Base-by-base conservation (phyloP, 345 rosid species). In the Anastatica hierochuntica region DNA sequence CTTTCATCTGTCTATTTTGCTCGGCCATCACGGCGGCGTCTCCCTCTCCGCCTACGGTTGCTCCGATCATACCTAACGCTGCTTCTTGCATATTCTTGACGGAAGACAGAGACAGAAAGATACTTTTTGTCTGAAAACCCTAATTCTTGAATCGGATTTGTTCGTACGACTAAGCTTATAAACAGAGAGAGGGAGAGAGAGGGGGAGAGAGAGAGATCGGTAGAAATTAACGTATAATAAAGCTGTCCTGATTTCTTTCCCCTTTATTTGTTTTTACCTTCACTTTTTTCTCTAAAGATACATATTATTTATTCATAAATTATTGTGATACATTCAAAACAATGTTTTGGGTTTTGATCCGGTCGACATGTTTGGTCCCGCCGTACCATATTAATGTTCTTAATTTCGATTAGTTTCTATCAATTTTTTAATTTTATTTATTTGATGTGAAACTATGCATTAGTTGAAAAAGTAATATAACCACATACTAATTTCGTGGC, bases 21-120 rank as follows among this genome's bases (percentile, higher is more conserved):
- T 81, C 88, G 4, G 39, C 62, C 51, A 27, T n/a, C 3, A 37
- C 47, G 17, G 5, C 48, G 0, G 43, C 49, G 36, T 73, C 63
- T 14, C 78, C 72, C 14, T 70, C 69, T 43, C 75, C 77, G 1
- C 71, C 72, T 49, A 49, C 59, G 49, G 57, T 67, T 7, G 43
- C 21, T 62, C 86, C 85, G 74, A 87, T 84, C 86, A 87, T 76
- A 11, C 80, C 85, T 63, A 84, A 64, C 60, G 78, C 79, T 4
- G 81, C 76, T 64, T 82, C 92, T 75, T 84, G 85, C 96, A 90
- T 84, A 30, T 69, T 56, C 66, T 72, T 39, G 41, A n/a, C n/a
- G n/a, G n/a, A n/a, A n/a, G n/a, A n/a, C n/a, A n/a, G n/a, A n/a
- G n/a, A n/a, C n/a, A n/a, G n/a, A n/a, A n/a, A n/a, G n/a, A n/a